Base-by-base conservation (phyloP, 73 alveolate genomes). In the Tetrahymena borealis region DNA sequence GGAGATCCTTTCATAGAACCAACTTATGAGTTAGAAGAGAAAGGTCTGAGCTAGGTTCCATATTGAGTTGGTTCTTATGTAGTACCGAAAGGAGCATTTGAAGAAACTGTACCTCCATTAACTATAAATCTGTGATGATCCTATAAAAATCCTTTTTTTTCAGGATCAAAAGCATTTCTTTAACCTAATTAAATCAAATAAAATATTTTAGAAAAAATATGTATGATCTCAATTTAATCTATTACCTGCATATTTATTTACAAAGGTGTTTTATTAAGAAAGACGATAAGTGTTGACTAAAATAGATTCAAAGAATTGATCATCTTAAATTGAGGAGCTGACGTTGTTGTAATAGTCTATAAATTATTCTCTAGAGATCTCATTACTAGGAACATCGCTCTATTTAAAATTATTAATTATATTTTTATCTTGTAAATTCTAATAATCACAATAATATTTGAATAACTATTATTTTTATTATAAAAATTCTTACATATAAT, bases 81-180 rank as follows among this genome's bases (percentile, higher is more conserved):
- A n/a, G 98, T 97, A 18, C 99, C 99, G 77, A 90, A 97, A 11
- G 99, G 99, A 33, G 98, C 97, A 43, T 94, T 92, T 11, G 94
- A 91, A 33, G 95, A 90, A 12, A 91, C 95, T 60, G 94, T 91
- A 31, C 95, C 95, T 16, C 95, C 95, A 18, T 78, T 35, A 15
- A 93, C 85, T 40, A 93, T 92, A 93, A 79, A 93, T 39, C 95
- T 32, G 43, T 93, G 95, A 93, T 93, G 95, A 40, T 93, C 95
- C 32, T 93, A 33, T 85, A 93, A 90, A 40, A 79, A 93, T 32
- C 95, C 91, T 85, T 60, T 32, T 60, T 93, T 93, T 40, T 93
- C 95, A 78, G 95, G 95, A 60, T 93, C 95, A 93, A 93, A 93
- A 13, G 91, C 95, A 79, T 93, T 60, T 60, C 85, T 60, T 28